phyloP scores from a whole-genome alignment of 2,329 filamentous ascomycete species.

The Ambrosiella xylebori region DNA sequence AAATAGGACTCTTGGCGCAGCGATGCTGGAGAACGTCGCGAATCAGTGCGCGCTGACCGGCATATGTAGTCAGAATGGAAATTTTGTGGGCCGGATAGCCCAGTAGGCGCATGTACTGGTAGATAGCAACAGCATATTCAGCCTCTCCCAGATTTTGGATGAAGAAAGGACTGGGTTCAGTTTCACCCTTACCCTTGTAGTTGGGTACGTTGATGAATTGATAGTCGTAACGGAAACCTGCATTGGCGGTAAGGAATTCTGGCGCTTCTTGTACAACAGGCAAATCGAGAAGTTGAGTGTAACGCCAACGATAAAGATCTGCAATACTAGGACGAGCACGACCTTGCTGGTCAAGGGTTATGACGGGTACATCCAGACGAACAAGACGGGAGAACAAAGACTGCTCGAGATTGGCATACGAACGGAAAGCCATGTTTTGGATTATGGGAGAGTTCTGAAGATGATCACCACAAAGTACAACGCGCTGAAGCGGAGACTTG shows the following conservation, averaged over 20 bases:
- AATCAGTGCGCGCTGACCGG: slow-evolving; percentile 77
- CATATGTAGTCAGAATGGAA: slow-evolving; percentile 82
- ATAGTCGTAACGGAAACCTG: slow-evolving; percentile 84
- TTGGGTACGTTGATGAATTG: slow-evolving; percentile 93
- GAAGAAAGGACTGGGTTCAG: slow-evolving; percentile 82
- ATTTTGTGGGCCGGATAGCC: slow-evolving; percentile 77
- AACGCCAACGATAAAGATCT: slow-evolving; percentile 84
- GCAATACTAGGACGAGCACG: slow-evolving; percentile 77
- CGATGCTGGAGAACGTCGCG: slow-evolving; percentile 70
- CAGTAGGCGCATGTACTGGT: slow-evolving; percentile 90
- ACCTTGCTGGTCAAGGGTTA: slow-evolving; percentile 84
- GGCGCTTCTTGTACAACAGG: slow-evolving; percentile 49
- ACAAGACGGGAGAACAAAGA: slow-evolving; percentile 85
- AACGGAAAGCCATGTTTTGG: slow-evolving; percentile 81
- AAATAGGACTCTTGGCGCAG: slow-evolving; percentile 67
- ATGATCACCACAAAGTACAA: slow-evolving; percentile 89
- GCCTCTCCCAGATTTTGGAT: slow-evolving; percentile 94
- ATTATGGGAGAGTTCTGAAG: slow-evolving; percentile 93
- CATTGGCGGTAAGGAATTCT: slow-evolving; percentile 69
- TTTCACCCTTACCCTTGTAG: slow-evolving; percentile 79
- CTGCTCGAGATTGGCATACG: slow-evolving; percentile 92
- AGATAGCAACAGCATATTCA: slow-evolving; percentile 90
- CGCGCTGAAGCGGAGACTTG: slow-evolving; percentile 60
- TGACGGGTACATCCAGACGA: slow-evolving; percentile 76
- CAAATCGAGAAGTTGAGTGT: slow-evolving; percentile 62